A percentile compares a stretch with the other conserved stretches of the same genome.
Conservation (phyloP, 2,329 filamentous ascomycete species). For the Botrytis squamosa region DNA sequence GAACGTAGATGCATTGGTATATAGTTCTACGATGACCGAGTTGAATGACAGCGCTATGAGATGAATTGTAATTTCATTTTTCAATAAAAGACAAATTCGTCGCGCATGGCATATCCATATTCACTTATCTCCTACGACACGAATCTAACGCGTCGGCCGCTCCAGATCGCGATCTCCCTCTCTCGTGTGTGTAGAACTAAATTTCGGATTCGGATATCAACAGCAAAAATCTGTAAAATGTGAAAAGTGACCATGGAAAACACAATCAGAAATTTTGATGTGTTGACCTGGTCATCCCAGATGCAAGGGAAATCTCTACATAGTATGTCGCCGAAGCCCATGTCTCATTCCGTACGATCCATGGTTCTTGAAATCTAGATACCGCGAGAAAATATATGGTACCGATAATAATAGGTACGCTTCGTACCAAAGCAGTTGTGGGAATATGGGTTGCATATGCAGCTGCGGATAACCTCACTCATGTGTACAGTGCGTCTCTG, state of each 20-base stretch:
- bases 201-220: background rate
- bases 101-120: background rate
- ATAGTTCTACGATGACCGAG: background rate
- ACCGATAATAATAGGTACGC: background rate
- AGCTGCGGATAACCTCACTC: background rate
- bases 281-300: background rate
- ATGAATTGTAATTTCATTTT: background rate
- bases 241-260: background rate
- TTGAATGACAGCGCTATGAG: background rate
- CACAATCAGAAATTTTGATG: background rate
- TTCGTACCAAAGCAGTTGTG: background rate
- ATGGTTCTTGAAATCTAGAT: background rate
- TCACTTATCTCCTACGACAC: background rate
- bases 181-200: background rate
- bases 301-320: conserved; percentile 14
- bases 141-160: background rate
- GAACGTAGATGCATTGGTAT: background rate
- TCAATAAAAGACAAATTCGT: background rate
- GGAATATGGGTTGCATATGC: background rate
- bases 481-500: background rate
- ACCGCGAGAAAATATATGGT: background rate
- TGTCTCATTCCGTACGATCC: conserved; percentile 1
- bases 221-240: background rate
- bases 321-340: conserved; percentile 9
- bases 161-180: background rate